Evolutionary conservation across 345 rosid genomes (phyloP).

Genomic region (Pelargonium nanum): DNA sequence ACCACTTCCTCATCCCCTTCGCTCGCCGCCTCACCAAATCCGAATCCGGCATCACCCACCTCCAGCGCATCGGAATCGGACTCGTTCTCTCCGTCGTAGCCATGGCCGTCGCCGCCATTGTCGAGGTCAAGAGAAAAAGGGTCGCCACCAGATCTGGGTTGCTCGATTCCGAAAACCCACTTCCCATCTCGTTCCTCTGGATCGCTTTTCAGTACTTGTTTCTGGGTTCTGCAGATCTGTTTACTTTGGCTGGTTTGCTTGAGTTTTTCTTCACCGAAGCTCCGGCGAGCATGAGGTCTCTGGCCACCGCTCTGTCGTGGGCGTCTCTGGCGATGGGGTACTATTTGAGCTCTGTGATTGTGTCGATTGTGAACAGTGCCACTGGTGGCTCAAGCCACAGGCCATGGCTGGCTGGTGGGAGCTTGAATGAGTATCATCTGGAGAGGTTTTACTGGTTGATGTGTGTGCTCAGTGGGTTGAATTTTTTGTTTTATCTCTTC

Average conservation of each 20-base stretch:
- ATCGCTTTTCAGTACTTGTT: constrained; percentile 23
- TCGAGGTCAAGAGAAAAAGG: constrained; percentile 17
- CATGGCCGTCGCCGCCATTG: constrained; percentile 22
- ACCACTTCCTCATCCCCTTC: constrained; percentile 18
- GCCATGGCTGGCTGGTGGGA: constrained; percentile 23
- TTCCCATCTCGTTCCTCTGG: constrained; percentile 24
- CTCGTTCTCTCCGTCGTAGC: constrained; percentile 15
- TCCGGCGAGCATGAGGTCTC: constrained; percentile 23
- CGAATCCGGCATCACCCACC: constrained; percentile 21
- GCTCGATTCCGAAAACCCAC: not conserved
- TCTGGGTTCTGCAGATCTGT: constrained; percentile 22
- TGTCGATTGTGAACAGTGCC: constrained; percentile 17
- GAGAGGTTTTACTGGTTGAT: constrained; percentile 30
- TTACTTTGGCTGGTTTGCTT: constrained; percentile 20
- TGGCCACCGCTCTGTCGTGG: constrained; percentile 21
- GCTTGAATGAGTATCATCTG: constrained; percentile 19
- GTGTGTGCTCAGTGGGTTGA: constrained; percentile 21
- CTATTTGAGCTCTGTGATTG: constrained; percentile 24
- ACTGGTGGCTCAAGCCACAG: constrained; percentile 12
- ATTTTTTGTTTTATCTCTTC: constrained; percentile 16
- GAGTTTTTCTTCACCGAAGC: constrained; percentile 29
- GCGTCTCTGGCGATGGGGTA: constrained; percentile 22
- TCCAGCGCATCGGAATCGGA: constrained; percentile 26
- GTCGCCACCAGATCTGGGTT: constrained; percentile 5
- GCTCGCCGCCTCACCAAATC: constrained; percentile 12